These are phyloP conservation scores for Kokia cookei DNA, from an alignment of 441 rosid species.

Conservation along the genomic window DNA sequence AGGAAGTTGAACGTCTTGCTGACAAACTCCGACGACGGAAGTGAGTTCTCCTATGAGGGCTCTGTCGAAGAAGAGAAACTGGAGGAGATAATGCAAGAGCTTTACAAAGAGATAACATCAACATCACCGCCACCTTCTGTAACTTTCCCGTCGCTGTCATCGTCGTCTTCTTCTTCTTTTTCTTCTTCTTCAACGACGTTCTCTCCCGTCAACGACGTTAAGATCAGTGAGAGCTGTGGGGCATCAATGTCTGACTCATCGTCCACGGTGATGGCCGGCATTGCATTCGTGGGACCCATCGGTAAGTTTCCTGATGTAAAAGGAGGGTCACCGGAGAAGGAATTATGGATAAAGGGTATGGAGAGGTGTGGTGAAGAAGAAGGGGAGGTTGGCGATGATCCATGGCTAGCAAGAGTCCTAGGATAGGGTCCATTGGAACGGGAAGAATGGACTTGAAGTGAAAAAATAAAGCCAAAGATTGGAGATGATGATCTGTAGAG, in stretches of 20 bases:
- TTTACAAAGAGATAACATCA: slow-evolving; percentile 30
- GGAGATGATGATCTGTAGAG: neutral
- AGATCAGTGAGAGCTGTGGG: slow-evolving; percentile 32
- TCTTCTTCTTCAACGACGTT: neutral
- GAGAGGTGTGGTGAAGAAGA: neutral
- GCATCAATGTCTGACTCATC: slow-evolving; percentile 24
- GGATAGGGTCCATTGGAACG: slow-evolving; percentile 22
- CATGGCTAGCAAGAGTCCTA: slow-evolving; percentile 31
- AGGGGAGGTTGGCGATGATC: slow-evolving; percentile 26
- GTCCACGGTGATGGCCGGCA: slow-evolving; percentile 36
- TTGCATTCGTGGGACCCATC: slow-evolving; percentile 12
- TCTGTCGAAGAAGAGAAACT: slow-evolving; percentile 31
- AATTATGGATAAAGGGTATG: neutral
- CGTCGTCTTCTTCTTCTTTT: neutral
- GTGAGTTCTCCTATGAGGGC: slow-evolving; percentile 20
- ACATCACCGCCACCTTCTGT: neutral
- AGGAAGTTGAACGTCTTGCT: slow-evolving; percentile 13
- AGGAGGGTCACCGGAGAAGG: slow-evolving; percentile 2
- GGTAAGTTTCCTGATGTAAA: neutral
- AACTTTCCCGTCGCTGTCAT: neutral
- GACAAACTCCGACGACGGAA: slow-evolving; percentile 19
- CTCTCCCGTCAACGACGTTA: neutral
- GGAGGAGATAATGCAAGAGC: slow-evolving; percentile 38
- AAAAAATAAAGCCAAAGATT: neutral
- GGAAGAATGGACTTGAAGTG: slow-evolving; percentile 18